Evolutionary conservation across 176 grass and related monocot genomes (phyloP).

Genomic region (Metroxylon sagu): DNA sequence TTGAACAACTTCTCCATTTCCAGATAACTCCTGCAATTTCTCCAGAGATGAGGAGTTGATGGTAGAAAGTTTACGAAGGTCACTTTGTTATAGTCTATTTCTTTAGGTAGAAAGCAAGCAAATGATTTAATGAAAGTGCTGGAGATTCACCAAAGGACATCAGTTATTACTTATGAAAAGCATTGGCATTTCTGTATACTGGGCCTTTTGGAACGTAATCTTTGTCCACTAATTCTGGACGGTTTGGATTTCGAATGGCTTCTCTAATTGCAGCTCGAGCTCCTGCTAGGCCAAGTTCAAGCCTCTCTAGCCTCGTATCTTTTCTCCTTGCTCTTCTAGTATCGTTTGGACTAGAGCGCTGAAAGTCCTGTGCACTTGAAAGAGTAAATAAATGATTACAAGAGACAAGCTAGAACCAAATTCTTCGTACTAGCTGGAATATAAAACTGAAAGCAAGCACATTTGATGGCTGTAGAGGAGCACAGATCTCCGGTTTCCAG

Average conservation of each 20-base stretch:
- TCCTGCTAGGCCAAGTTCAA: slow-evolving; percentile 42
- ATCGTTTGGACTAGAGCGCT: not conserved
- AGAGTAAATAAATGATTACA: no score
- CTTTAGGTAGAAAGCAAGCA: no score
- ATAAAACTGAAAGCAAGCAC: no score
- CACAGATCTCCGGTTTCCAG: no score
- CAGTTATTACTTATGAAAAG: slow-evolving; percentile 54
- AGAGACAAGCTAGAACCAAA: no score
- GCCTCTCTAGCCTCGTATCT: slow-evolving; percentile 40
- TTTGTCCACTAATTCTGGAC: slow-evolving; percentile 20
- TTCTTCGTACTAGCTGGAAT: no score
- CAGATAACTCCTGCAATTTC: slow-evolving; percentile 53
- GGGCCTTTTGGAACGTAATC: slow-evolving; percentile 62
- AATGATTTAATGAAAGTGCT: no score
- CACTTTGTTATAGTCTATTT: no score
- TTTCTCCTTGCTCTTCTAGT: slow-evolving; percentile 5
- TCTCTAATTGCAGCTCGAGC: slow-evolving; percentile 54
- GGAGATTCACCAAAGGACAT: no score
- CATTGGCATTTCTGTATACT: slow-evolving; percentile 58
- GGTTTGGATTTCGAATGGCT: slow-evolving; percentile 17
- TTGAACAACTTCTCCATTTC: slow-evolving; percentile 90
- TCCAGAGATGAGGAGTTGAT: not conserved
- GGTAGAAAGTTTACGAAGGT: no score
- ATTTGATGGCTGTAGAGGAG: no score
- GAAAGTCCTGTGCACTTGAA: not conserved